Evolutionary conservation across 495 filamentous ascomycete species (phyloP), one percentile per base, ranked within the genome.

Genomic region (Coniosporium apollinis): DNA sequence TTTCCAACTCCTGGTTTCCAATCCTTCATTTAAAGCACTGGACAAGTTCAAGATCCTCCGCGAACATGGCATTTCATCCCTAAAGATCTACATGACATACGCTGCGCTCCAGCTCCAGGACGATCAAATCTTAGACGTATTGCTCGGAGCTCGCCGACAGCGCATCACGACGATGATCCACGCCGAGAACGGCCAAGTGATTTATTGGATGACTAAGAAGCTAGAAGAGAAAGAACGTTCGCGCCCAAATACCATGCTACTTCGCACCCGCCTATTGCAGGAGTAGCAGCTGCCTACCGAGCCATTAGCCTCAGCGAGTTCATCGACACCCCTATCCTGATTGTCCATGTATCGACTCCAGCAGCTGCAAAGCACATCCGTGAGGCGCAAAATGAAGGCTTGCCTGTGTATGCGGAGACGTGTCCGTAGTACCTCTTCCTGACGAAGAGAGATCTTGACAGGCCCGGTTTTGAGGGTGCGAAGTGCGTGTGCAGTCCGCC

Each of bases 11-110:
- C 58, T 77, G 33, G 50, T 74, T 16, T 57, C 63, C 2, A 71
- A 73, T 33, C 65, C 68, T 0, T 64, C 56, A 9, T 30, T 36
- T 7, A 41, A 42, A 7, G 59, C 64, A 1, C 56, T 72, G 0
- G 55, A 59, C 18, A 63, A 69, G 30, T 58, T 72, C 24, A 50
- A 59, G 0, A 49, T 57, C n/a, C 48, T 69, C 1, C 41, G 50
- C 4, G 50, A 58, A 17, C 56, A 61, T 9, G 69, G 72, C 17
- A 65, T 76, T 36, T 67, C 59, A 10, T 66, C 59, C 8, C 55
- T 73, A 20, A 75, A 76, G 48, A 58, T 75, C 18, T 76, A 73
- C 46, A 75, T 76, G 72, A 76, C 70, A 1, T 76, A 76, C 52
- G 58, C 64, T 36, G 56, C 64, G 1, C 53, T 72, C 15, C 59